Evolutionary conservation across 495 filamentous ascomycete genomes (phyloP).

Genomic region (Hypoxylon trugodes): DNA sequence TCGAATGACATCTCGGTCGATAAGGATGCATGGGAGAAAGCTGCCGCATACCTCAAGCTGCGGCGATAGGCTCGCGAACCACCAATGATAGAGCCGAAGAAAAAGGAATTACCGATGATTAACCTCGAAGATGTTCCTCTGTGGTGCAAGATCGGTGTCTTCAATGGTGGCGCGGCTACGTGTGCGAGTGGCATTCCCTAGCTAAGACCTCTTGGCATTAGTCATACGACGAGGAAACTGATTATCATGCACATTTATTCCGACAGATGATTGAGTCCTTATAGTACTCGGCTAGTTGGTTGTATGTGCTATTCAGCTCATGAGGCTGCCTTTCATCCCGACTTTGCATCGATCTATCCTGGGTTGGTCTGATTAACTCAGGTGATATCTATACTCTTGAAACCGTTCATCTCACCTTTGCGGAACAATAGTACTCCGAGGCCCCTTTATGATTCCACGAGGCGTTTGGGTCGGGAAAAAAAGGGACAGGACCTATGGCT

Average conservation of each 20-base stretch:
- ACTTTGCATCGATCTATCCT: background rate
- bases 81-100: too few relatives aligned
- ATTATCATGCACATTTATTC: background rate
- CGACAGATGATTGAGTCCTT: background rate
- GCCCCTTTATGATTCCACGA: slow-evolving; percentile 16
- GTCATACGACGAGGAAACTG: background rate
- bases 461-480: slow-evolving; percentile 34
- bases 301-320: slow-evolving; percentile 25
- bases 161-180: background rate
- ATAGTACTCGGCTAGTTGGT: background rate
- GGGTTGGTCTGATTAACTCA: slow-evolving; percentile 6
- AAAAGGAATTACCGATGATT: too few relatives aligned
- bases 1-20: slow-evolving; percentile 69
- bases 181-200: too few relatives aligned
- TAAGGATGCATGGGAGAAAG: slow-evolving; percentile 68
- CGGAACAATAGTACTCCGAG: slow-evolving; percentile 3
- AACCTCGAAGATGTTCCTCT: background rate
- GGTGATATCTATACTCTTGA: background rate
- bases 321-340: background rate
- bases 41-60: slow-evolving; percentile 66
- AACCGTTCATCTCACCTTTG: background rate
- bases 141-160: too few relatives aligned
- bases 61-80: slow-evolving; percentile 39
- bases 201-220: background rate
- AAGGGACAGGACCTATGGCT: background rate